Percentiles rank a stretch among this genome's conserved stretches.
These are phyloP conservation scores for Penicillium sp. DNA, from an alignment of 2,329 filamentous ascomycete genomes.

Conservation along the genomic window DNA sequence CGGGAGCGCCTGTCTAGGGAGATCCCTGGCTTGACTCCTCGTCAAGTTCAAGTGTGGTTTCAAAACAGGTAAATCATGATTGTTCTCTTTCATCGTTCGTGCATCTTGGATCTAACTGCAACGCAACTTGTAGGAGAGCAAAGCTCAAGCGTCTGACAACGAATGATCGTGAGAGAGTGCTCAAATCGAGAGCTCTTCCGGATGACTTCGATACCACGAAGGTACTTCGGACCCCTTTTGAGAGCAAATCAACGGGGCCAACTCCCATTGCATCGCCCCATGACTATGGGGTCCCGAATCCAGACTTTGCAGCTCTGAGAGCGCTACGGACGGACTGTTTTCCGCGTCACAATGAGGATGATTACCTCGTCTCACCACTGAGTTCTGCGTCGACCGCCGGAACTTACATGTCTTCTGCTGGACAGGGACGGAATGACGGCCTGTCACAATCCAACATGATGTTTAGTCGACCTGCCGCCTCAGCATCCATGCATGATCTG, in stretches of 20 bases:
- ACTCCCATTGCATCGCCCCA: constrained; percentile 51
- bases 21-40: constrained; percentile 85
- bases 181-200: constrained; percentile 59
- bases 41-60: constrained; percentile 98
- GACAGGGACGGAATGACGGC: constrained; percentile 29
- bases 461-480: constrained; percentile 26
- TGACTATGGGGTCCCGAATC: constrained; percentile 39
- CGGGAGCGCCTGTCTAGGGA: constrained; percentile 82
- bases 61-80: constrained; percentile 75
- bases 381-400: constrained; percentile 37
- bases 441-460: constrained; percentile 27
- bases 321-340: constrained; percentile 36
- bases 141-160: constrained; percentile 62
- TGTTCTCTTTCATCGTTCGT: not conserved
- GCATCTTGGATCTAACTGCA: constrained; percentile 10
- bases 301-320: constrained; percentile 34
- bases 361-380: constrained; percentile 39
- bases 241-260: constrained; percentile 47
- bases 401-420: constrained; percentile 35
- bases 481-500: constrained; percentile 29
- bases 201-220: constrained; percentile 62
- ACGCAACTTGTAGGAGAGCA: constrained; percentile 48
- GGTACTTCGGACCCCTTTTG: constrained; percentile 56
- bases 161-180: constrained; percentile 62
- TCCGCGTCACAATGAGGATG: constrained; percentile 36